Conservation (phyloP, 768 basidiomycete species). For the Pulveroboletus sp. region DNA sequence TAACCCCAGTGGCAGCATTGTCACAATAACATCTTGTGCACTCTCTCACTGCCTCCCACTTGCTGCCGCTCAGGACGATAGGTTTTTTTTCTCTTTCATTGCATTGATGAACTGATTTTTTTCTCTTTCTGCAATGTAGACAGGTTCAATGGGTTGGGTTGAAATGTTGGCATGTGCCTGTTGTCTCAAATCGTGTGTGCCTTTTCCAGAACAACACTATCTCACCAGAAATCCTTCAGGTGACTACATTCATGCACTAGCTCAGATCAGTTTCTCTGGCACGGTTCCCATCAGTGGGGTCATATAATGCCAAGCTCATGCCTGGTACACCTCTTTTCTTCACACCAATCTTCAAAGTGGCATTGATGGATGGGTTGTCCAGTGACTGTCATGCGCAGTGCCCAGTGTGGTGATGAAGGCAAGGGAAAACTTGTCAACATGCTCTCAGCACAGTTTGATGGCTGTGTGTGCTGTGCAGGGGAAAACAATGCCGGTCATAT, state of each 20-base stretch:
- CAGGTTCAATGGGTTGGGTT: constrained; percentile 37
- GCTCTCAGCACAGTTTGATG: constrained; percentile 80
- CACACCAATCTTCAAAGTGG: background rate
- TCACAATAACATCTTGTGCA: too few relatives aligned
- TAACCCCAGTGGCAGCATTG: too few relatives aligned
- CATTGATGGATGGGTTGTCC: constrained; percentile 6
- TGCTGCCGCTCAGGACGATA: too few relatives aligned
- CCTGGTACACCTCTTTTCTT: constrained; percentile 25
- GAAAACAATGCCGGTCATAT: constrained; percentile 99
- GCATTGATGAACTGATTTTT: too few relatives aligned
- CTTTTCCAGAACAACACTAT: too few relatives aligned
- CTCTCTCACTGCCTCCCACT: too few relatives aligned
- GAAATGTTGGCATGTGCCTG: constrained; percentile 56
- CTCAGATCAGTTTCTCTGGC: constrained; percentile 5
- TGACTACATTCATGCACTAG: constrained; percentile 1
- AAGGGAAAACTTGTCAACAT: constrained; percentile 98
- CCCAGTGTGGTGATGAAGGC: constrained; percentile 93
- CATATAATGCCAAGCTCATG: constrained; percentile 17
- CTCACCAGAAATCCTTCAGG: too few relatives aligned
- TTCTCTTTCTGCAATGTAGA: constrained; percentile 29
- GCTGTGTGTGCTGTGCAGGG: constrained; percentile 95
- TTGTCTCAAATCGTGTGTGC: too few relatives aligned
- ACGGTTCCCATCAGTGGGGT: constrained; percentile 10
- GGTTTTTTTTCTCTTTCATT: too few relatives aligned
- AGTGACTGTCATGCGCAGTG: constrained; percentile 76